Base-by-base conservation (phyloP, 2,329 filamentous ascomycete species). In the Calonectria hongkongensis region DNA sequence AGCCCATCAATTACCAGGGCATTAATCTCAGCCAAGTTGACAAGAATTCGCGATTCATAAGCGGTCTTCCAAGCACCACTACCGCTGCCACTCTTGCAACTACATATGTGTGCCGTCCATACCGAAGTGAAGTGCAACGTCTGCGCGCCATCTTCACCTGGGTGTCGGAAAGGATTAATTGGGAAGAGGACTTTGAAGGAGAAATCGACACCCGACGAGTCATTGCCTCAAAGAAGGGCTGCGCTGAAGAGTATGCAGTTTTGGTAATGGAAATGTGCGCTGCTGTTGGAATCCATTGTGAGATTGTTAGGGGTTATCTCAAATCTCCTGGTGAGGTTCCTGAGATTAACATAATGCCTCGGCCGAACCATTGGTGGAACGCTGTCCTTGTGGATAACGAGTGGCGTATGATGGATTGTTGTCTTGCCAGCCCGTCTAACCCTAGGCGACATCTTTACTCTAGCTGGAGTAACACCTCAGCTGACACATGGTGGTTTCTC, bases 281-380 rank as follows among this genome's bases (percentile, higher is more conserved):
- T 12, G 95, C 97, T 2, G 94, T 98, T 63, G 96, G 96, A 5
- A 89, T 99, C 43, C 93, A 95, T 76, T 95, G 94, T 43, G 96
- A 98, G 82, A 89, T 98, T 25, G 92, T 99, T 16, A 92, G 93
- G 72, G 97, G 97, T 0, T 98, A 97, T 81, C 90, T 99, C 69
- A 99, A 99, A 83, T 89, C 91, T 1, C 97, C 97, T 0, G 96
- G 96, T 0, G 97, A 98, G 79, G 86, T 93, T 9, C 88, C 94
- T 1, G 96, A 98, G 79, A 87, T 95, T 51, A 94, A 94, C 74
- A 93, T 93, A 71, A 91, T 96, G 83, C 94, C 95, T n/a, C 92
- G 93, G 36, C 90, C 96, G 0, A 99, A 99, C 80, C 97, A 99
- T 85, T 98, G 94, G 92, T 99, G 97, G 97, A 99, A 99, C 79